Conservation (phyloP, 495 filamentous ascomycete species). For the Penicillium daleae region DNA sequence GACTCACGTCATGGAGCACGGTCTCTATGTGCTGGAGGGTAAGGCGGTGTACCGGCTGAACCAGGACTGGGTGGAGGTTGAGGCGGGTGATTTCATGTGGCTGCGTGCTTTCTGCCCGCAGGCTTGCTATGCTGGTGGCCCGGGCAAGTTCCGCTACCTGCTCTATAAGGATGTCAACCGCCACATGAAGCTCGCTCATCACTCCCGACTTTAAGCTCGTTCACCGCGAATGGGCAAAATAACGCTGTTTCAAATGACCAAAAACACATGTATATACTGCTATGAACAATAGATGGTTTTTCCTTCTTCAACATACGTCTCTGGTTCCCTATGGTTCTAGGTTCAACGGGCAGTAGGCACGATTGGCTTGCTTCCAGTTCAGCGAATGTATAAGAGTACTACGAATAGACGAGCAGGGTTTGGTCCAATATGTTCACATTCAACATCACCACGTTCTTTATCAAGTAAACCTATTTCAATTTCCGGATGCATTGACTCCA, state of each 20-base stretch:
- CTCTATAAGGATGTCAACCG: constrained; percentile 39
- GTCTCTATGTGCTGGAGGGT: constrained; percentile 33
- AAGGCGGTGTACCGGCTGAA: constrained; percentile 37
- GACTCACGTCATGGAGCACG: constrained; percentile 36
- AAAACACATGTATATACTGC: background rate
- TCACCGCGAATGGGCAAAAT: background rate
- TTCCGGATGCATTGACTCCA: constrained; percentile 26
- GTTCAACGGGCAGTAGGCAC: too few relatives aligned
- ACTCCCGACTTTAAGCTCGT: background rate
- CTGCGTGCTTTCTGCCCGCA: constrained; percentile 38
- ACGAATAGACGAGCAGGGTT: background rate
- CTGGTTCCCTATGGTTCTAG: background rate
- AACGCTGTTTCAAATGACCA: background rate
- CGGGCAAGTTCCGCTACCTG: constrained; percentile 37
- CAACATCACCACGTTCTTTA: constrained; percentile 26
- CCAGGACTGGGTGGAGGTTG: constrained; percentile 39
- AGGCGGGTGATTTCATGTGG: constrained; percentile 40
- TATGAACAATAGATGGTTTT: background rate
- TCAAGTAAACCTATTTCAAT: constrained; percentile 18
- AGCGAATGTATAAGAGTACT: too few relatives aligned
- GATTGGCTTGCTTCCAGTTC: too few relatives aligned
- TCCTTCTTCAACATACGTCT: background rate
- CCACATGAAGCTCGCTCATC: constrained; percentile 34
- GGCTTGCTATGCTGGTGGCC: constrained; percentile 38
- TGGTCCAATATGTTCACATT: background rate